Conservation (phyloP, 306 rosid species). For the Sicyos baderoa region DNA sequence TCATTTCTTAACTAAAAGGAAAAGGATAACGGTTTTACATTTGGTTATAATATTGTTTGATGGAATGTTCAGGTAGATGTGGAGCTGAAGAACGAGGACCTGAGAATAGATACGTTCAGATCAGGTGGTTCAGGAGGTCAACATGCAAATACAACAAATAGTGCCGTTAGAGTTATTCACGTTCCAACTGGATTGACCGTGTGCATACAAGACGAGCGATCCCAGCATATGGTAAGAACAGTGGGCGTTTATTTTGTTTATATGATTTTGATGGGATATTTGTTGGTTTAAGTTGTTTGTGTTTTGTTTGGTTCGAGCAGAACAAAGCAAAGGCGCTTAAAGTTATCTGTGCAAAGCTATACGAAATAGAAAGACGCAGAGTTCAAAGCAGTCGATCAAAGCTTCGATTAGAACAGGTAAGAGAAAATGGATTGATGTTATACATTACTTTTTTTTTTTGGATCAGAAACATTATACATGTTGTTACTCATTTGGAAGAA, state of each 20-base stretch:
- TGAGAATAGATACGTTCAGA: conserved; percentile 71
- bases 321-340: conserved; percentile 88
- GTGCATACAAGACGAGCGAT: conserved; percentile 87
- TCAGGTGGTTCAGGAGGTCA: conserved; percentile 96
- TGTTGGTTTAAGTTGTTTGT: neutral
- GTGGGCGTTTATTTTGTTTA: neutral
- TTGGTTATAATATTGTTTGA: conserved; percentile 14
- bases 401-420: conserved; percentile 76
- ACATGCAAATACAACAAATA: conserved; percentile 91
- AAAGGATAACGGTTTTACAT: neutral
- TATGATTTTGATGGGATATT: conserved; percentile 4
- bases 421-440: neutral
- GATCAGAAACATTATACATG: neutral
- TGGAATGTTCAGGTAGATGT: conserved; percentile 67
- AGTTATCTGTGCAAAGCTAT: conserved; percentile 77
- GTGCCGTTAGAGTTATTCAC: conserved; percentile 88
- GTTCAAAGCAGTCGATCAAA: conserved; percentile 57
- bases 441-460: too few relatives aligned
- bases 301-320: conserved; percentile 23
- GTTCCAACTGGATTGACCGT: conserved; percentile 69
- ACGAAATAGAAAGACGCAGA: conserved; percentile 71
- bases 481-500: neutral
- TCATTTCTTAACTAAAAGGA: neutral
- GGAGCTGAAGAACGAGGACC: conserved; percentile 74
- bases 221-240: conserved; percentile 65